Evolutionary conservation across 306 rosid genomes (phyloP), one percentile per base, ranked within the genome.

Genomic region (Astragalus glycyphyllos): DNA sequence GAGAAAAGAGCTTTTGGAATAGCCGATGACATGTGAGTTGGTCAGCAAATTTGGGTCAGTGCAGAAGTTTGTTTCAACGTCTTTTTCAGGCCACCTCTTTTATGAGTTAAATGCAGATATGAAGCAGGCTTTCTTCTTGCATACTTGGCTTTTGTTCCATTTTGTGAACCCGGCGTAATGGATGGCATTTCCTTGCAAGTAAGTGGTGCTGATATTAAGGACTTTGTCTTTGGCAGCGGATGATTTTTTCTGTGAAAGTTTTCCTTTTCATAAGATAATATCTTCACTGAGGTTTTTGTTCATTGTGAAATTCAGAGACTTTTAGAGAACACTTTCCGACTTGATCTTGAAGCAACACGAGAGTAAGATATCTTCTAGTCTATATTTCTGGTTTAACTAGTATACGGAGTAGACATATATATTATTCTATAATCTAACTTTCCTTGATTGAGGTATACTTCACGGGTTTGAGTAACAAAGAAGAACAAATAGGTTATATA

Each of bases 121-220:
- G 98, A 86, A 87, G 98, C 98, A 8, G 98, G 98, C 46, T 89
- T 90, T 77, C 93, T 93, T 20, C 82, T 90, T 38, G 96, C 96
- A 32, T 90, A 93, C 84, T 69, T 90, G 75, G 92, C 97, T 68
- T 93, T 90, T 71, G 86, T 90, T 81, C 98, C 98, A 42, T 90
- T 93, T 80, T 90, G 98, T 78, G 96, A 93, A 81, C 88, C 84
- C 54, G 97, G 96, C 65, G 72, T 71, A 58, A 73, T 85, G 83
- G 98, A 93, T 79, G 76, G 92, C 81, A 88, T 93, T 82, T 88
- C 98, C 16, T 84, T 93, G 92, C 97, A 90, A 83, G 98, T 93
- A 86, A 79, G 81, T 37, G 69, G 29, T 51, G 59, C 47, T 68
- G 78, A 64, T 45, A 71, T 15, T 64, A 4, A 4, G 6, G 46